A percentile compares a stretch with the other conserved stretches of the same genome.
These are phyloP conservation scores for Pythium periplocum DNA, from an alignment of 352 stramenopile species.

Conservation along the genomic window DNA sequence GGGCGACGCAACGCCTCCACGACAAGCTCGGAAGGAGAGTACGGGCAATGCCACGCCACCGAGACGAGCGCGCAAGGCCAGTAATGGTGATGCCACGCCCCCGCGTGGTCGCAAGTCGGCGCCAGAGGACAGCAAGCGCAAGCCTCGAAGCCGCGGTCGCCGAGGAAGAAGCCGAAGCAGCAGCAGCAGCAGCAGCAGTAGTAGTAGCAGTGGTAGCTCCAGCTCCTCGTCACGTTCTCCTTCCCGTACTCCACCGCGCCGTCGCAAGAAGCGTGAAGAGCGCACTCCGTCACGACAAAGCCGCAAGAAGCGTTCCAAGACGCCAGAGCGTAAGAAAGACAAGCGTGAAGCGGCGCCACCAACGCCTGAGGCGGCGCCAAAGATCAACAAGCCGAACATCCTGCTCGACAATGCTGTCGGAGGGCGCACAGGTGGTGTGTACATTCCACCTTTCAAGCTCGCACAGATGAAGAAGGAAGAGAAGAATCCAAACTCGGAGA, in stretches of 20 bases:
- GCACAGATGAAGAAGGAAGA: conserved; percentile 62
- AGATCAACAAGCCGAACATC: conserved; percentile 22
- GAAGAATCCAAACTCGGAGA: conserved; percentile 54
- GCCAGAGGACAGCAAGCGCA: too few species aligned
- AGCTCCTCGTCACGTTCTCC: background rate
- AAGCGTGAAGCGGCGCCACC: conserved; percentile 3
- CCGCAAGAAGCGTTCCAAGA: conserved; percentile 5
- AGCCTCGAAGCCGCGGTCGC: too few species aligned
- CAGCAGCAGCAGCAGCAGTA: conserved; percentile 5
- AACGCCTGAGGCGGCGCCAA: background rate
- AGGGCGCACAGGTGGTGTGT: conserved; percentile 86
- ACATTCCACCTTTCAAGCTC: conserved; percentile 91
- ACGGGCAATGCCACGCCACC: conserved; percentile 3
- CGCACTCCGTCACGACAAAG: conserved; percentile 4
- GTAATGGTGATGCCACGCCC: conserved; percentile 5
- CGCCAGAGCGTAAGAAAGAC: conserved; percentile 2
- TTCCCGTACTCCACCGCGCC: background rate
- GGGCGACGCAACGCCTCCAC: conserved; percentile 6
- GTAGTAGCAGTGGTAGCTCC: background rate
- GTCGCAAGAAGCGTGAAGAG: background rate
- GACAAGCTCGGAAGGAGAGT: conserved; percentile 1
- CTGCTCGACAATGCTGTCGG: conserved; percentile 31
- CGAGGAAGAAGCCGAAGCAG: too few species aligned
- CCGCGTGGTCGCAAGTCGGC: background rate
- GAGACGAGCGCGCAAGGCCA: conserved; percentile 4